phyloP scores from a whole-genome alignment of 495 filamentous ascomycete genomes.

The Penicillium macrosclerotiorum region DNA sequence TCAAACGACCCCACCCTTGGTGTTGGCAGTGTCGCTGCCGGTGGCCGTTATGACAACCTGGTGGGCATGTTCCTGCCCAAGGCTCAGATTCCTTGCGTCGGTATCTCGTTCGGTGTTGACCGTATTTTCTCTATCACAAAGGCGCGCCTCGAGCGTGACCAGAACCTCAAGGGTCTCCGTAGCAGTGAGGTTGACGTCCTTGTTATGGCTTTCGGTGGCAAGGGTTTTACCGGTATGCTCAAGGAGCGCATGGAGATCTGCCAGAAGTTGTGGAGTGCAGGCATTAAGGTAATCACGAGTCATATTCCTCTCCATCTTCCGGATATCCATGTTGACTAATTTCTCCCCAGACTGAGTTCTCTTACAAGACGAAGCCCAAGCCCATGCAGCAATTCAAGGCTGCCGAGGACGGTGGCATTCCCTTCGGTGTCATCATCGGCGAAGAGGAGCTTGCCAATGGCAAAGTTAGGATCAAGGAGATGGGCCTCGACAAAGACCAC shows the following conservation, averaged over 20 bases:
- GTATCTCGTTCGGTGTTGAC: constrained; percentile 93
- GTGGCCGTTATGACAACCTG: constrained; percentile 89
- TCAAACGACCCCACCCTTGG: constrained; percentile 79
- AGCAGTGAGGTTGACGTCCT: constrained; percentile 80
- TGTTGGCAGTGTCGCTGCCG: constrained; percentile 84
- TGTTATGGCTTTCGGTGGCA: constrained; percentile 92
- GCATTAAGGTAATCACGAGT: constrained; percentile 59
- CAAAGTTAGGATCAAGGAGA: constrained; percentile 80
- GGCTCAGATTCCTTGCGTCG: constrained; percentile 83
- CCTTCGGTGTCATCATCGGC: constrained; percentile 74
- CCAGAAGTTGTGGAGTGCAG: constrained; percentile 71
- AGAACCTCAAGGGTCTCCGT: constrained; percentile 47
- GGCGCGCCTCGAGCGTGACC: constrained; percentile 64
- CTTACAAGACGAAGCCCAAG: constrained; percentile 77
- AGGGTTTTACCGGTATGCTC: constrained; percentile 77
- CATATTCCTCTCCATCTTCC: neutral
- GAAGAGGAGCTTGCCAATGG: constrained; percentile 75
- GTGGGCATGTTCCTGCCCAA: constrained; percentile 91
- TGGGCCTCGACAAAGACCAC: constrained; percentile 75
- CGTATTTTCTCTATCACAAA: constrained; percentile 91
- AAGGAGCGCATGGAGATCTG: constrained; percentile 77
- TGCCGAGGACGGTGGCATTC: constrained; percentile 68
- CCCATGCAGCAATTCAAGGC: constrained; percentile 75
- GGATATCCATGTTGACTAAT: constrained; percentile 8
- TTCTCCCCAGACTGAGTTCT: constrained; percentile 62